A percentile compares a stretch with the other conserved stretches of the same genome.
Conservation (phyloP, 208 protist species). For the Acanthamoeba royreba region DNA sequence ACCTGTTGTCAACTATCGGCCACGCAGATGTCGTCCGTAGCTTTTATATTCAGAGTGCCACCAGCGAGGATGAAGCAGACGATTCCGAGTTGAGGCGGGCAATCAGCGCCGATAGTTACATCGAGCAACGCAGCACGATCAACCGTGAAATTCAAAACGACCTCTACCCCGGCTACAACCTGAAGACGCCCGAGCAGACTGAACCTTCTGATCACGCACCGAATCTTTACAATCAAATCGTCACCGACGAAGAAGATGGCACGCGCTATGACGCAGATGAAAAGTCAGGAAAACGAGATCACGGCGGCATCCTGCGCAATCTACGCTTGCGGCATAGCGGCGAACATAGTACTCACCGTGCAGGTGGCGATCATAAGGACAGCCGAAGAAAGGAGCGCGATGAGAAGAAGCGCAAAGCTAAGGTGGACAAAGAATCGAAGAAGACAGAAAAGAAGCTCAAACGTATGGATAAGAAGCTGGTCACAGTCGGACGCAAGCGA, state of each 20-base stretch:
- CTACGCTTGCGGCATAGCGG: neutral
- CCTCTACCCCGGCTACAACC: too few relatives aligned
- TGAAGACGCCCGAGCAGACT: too few relatives aligned
- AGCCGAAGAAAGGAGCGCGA: neutral
- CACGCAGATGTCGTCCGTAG: neutral
- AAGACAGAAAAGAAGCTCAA: neutral
- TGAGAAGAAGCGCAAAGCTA: neutral
- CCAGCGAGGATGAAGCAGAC: neutral
- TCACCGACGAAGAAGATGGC: too few relatives aligned
- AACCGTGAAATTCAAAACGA: too few relatives aligned
- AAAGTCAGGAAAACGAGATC: neutral
- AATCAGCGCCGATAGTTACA: neutral
- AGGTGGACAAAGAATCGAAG: neutral
- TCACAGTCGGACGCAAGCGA: neutral
- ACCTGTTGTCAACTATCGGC: neutral
- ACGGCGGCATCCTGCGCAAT: neutral
- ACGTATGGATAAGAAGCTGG: neutral
- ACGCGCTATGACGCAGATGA: too few relatives aligned
- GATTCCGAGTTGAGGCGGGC: neutral
- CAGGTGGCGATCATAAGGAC: neutral
- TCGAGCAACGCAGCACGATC: too few relatives aligned
- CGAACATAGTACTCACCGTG: neutral
- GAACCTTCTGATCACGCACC: too few relatives aligned
- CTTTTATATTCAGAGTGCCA: neutral
- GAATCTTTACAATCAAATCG: too few relatives aligned